Evolutionary conservation across 202 grass and related monocot species (phyloP), one percentile per base, ranked within the genome.

Genomic region (Miscanthus sacchariflorus): DNA sequence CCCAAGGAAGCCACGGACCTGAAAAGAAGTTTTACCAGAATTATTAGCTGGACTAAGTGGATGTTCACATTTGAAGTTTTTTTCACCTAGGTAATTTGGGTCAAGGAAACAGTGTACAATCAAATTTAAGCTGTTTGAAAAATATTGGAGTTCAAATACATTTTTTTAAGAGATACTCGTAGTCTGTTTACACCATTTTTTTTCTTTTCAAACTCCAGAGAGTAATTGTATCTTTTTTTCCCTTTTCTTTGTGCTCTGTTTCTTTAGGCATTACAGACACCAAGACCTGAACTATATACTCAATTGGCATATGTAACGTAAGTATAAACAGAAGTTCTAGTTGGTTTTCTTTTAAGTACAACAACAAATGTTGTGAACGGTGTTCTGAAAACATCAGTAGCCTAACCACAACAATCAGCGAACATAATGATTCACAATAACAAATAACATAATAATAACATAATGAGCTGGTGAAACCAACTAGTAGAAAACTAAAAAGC

Each of bases 1-100:
- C 23, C 93, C 93, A 76, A 95, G 72, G 82, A 95, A 98, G 70
- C 95, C 91, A 52, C 90, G 90, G 15, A 98, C 93, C 95, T 98
- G 84, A 13, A 90, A 48, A 27, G 15, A 38, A 49, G 7, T 7
- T 52, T 24, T 49, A 21, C 28, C 58, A 73, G 23, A 70, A 11
- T 74, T 86, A 78, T 36, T 80, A 71, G 40, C 23, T 10, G 9
- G 7, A 64, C 68, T 18, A 58, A 42, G 48, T 25, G 48, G 3
- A 73, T 24, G 25, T 28, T 59, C 3, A 1, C 61, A 65, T 65
- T 65, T 65, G 23, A 65, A 27, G 61, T 24, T 65, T 64, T 65
- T 65, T 25, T 23, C 10, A 12, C 10, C 61, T 65, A 65, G 61
- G 23, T 27, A 65, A 65, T 65, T 27, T 25, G 23, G 61, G 10